These are phyloP conservation scores for Amphibolis antarctica DNA, from an alignment of 106 monocot genomes.

Conservation along the genomic window DNA sequence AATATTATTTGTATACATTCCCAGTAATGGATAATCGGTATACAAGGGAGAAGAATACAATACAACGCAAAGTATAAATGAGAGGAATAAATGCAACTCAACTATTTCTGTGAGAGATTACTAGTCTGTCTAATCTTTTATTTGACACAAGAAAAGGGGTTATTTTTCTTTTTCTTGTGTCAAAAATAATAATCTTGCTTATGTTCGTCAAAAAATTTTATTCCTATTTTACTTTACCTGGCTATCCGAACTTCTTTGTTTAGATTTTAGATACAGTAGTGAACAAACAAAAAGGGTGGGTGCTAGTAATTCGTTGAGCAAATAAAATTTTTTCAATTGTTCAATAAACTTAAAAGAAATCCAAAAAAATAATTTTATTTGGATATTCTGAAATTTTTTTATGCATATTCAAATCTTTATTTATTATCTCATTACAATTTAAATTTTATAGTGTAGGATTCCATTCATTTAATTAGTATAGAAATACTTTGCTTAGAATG, in stretches of 20 bases:
- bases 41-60: neutral
- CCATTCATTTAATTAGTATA: no score
- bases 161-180: neutral
- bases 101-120: no score
- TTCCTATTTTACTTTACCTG: neutral
- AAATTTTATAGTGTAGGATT: neutral
- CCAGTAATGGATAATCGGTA: slow-evolving; percentile 2
- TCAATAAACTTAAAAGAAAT: neutral
- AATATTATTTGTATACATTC: neutral
- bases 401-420: slow-evolving; percentile 2
- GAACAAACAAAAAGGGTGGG: slow-evolving; percentile 3
- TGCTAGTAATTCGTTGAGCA: slow-evolving; percentile 1
- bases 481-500: no score
- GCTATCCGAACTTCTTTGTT: neutral
- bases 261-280: neutral
- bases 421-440: neutral
- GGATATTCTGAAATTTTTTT: neutral
- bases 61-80: neutral
- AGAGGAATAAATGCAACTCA: neutral
- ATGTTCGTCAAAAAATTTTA: neutral
- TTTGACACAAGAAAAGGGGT: neutral
- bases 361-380: neutral
- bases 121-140: no score
- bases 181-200: neutral
- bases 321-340: neutral